Evolutionary conservation across 2,329 filamentous ascomycete genomes (phyloP).

Genomic region (Fusarium temperatum): DNA sequence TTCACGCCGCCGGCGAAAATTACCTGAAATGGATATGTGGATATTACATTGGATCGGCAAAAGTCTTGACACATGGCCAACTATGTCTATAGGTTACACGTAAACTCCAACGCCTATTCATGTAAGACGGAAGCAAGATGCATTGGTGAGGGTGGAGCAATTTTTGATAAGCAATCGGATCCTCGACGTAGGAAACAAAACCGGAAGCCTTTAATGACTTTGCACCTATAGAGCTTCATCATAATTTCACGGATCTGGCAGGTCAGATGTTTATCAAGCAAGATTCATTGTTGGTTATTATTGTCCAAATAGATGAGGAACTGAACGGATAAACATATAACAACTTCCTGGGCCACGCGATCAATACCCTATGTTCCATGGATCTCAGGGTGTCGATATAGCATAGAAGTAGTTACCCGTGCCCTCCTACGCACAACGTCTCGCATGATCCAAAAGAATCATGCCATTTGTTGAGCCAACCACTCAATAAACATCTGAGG

Average conservation of each 20-base stretch:
- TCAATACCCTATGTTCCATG: accelerated
- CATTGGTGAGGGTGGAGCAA: accelerated
- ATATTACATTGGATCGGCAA: not conserved
- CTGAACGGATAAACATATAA: accelerated
- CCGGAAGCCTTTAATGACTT: accelerated
- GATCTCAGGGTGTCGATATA: not conserved
- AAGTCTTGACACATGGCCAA: not conserved
- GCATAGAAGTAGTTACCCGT: accelerated
- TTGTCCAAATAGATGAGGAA: not conserved
- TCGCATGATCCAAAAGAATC: not conserved
- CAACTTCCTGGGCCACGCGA: accelerated
- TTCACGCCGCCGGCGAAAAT: not conserved
- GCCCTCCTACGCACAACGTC: accelerated
- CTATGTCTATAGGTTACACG: not conserved
- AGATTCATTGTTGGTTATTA: not conserved
- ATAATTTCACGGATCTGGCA: accelerated
- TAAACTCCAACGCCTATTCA: not conserved
- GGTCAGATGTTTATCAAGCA: accelerated
- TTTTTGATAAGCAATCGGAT: accelerated
- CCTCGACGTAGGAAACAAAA: accelerated
- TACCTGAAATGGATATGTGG: not conserved
- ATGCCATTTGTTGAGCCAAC: not conserved
- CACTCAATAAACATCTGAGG: not conserved
- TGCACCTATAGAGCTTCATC: not conserved
- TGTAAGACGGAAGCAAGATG: accelerated